These are phyloP conservation scores for Tulasnella sp. DNA, from an alignment of 768 basidiomycete genomes.

Conservation along the genomic window DNA sequence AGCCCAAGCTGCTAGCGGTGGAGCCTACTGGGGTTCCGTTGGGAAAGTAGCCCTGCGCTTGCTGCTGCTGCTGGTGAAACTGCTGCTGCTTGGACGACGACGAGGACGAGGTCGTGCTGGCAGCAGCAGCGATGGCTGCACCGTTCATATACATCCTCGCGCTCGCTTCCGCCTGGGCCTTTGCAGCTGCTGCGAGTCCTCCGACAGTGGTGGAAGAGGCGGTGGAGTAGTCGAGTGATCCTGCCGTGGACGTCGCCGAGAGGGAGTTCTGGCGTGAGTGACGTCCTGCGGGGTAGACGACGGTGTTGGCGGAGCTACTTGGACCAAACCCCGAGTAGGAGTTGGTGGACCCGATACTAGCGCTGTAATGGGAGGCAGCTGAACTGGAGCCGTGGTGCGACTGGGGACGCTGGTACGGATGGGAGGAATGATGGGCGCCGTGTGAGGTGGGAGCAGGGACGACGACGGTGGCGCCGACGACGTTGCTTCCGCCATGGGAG, in stretches of 20 bases:
- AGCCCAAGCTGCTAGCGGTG: not conserved
- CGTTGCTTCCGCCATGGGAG: not conserved
- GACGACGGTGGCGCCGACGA: not conserved
- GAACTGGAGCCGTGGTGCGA: conserved; percentile 7
- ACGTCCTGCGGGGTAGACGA: not conserved
- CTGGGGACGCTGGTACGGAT: conserved; percentile 3
- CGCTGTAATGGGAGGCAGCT: conserved; percentile 1
- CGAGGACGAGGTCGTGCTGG: not conserved
- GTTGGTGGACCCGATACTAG: not conserved
- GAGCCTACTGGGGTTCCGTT: not conserved
- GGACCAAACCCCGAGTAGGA: not conserved
- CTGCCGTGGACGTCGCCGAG: conserved; percentile 1
- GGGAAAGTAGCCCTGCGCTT: not conserved
- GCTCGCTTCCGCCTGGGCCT: conserved; percentile 16
- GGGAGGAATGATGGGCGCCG: not conserved
- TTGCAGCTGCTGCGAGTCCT: conserved; percentile 9
- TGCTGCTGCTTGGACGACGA: not conserved
- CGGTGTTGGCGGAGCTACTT: not conserved
- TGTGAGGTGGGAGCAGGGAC: not conserved
- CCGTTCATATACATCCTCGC: conserved; percentile 14
- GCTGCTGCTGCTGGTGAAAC: not conserved
- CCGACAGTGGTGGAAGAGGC: conserved; percentile 7
- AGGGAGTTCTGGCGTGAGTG: not conserved
- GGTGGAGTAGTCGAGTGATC: not conserved
- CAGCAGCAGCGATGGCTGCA: conserved; percentile 8